Conservation (phyloP, 1,284 basidiomycete genomes). For the Cutaneotrichosporon sp. region DNA sequence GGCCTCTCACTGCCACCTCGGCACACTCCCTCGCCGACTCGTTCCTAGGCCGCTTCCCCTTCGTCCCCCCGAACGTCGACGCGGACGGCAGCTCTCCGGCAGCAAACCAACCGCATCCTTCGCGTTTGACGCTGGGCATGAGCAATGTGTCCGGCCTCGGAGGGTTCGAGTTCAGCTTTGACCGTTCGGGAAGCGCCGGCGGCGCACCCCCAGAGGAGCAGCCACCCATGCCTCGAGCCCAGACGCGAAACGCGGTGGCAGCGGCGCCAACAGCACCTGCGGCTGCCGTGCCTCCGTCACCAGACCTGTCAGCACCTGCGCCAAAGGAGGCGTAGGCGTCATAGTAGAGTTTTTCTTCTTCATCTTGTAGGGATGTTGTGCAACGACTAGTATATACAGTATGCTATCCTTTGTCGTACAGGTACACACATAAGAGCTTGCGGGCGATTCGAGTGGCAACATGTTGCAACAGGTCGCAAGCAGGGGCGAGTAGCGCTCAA, state of each 20-base stretch:
- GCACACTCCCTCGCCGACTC: constrained; percentile 39
- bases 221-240: background rate
- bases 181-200: constrained; percentile 1
- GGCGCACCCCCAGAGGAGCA: background rate
- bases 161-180: constrained; percentile 42
- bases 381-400: background rate
- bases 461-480: no score
- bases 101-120: background rate
- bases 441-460: no score
- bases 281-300: background rate
- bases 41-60: constrained; percentile 43
- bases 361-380: constrained; percentile 4
- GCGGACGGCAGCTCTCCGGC: constrained; percentile 9
- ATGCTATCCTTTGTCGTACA: background rate
- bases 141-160: constrained; percentile 39
- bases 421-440: no score
- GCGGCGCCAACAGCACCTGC: no score
- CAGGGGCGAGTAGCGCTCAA: no score
- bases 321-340: background rate
- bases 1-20: constrained; percentile 20
- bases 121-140: constrained; percentile 26
- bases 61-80: constrained; percentile 37
- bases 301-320: background rate
- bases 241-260: background rate
- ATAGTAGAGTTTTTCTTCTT: background rate